phyloP scores from a whole-genome alignment of 768 basidiomycete species.

The Tulasnella sp. region DNA sequence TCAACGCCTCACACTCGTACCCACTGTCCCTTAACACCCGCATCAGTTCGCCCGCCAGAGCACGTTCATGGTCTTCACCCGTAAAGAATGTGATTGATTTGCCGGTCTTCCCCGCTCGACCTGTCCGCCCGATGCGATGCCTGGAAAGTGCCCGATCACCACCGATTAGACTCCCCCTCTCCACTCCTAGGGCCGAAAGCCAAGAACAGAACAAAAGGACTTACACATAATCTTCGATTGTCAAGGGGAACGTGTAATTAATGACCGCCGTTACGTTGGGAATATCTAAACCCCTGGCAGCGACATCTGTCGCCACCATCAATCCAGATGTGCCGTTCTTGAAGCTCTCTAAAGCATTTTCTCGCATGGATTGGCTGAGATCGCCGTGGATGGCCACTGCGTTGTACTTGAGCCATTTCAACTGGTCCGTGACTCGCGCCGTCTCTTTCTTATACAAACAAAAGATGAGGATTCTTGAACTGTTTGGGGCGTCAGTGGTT shows the following conservation, averaged over 20 bases:
- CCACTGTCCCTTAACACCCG: constrained; percentile 82
- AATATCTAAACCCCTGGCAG: constrained; percentile 93
- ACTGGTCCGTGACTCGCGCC: constrained; percentile 72
- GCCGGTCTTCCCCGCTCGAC: constrained; percentile 81
- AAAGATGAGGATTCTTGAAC: constrained; percentile 78
- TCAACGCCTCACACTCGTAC: constrained; percentile 59
- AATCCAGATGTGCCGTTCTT: constrained; percentile 68
- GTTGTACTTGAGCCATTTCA: constrained; percentile 61
- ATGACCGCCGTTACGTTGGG: constrained; percentile 90
- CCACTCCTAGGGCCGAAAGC: too few species aligned
- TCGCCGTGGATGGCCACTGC: constrained; percentile 86
- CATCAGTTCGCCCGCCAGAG: constrained; percentile 87
- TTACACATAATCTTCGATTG: constrained; percentile 76
- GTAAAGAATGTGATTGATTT: constrained; percentile 97
- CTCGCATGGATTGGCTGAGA: constrained; percentile 72
- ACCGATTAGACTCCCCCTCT: not conserved
- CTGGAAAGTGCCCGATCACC: constrained; percentile 15
- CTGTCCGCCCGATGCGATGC: constrained; percentile 83
- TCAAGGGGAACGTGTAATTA: constrained; percentile 96
- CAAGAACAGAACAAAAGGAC: not conserved
- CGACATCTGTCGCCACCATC: constrained; percentile 95
- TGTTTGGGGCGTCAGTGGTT: constrained; percentile 38
- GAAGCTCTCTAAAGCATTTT: constrained; percentile 80
- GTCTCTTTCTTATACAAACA: constrained; percentile 98
- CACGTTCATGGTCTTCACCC: constrained; percentile 74